phyloP scores from a whole-genome alignment of 768 basidiomycete species.

The Pulveroboletus ravenelii region DNA sequence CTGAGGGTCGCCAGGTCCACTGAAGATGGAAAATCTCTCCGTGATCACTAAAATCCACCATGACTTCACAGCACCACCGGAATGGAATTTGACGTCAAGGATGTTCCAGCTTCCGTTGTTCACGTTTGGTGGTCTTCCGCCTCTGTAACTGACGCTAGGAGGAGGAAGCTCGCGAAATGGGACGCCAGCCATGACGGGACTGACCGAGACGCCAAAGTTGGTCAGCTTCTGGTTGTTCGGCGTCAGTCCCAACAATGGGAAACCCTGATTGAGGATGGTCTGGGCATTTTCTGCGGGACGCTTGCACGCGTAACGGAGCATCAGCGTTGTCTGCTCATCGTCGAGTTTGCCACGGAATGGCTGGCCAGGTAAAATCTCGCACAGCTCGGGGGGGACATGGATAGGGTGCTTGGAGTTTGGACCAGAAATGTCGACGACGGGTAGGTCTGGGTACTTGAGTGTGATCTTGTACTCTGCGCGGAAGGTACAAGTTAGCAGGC shows the following conservation, averaged over 20 bases:
- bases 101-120: conserved; percentile 75
- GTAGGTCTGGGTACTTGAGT: conserved; percentile 47
- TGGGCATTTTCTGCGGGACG: conserved; percentile 55
- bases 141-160: conserved; percentile 54
- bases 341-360: conserved; percentile 58
- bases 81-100: conserved; percentile 62
- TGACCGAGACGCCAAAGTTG: conserved; percentile 59
- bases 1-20: conserved; percentile 28
- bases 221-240: conserved; percentile 36
- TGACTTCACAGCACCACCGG: conserved; percentile 42
- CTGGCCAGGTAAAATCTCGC: conserved; percentile 56
- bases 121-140: conserved; percentile 39
- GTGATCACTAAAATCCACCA: conserved; percentile 69
- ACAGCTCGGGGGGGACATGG: conserved; percentile 66
- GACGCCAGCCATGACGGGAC: conserved; percentile 53
- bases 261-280: conserved; percentile 54
- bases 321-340: conserved; percentile 58
- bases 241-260: conserved; percentile 50
- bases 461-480: conserved; percentile 53
- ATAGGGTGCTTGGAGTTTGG: conserved; percentile 25
- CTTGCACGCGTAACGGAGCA: conserved; percentile 69
- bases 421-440: conserved; percentile 52
- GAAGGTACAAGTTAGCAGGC: conserved; percentile 3
- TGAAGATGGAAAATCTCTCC: conserved; percentile 41
- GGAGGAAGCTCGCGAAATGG: conserved; percentile 62